These are phyloP conservation scores for Tricladium varicosporioides DNA, from an alignment of 2,329 filamentous ascomycete species.

Conservation along the genomic window DNA sequence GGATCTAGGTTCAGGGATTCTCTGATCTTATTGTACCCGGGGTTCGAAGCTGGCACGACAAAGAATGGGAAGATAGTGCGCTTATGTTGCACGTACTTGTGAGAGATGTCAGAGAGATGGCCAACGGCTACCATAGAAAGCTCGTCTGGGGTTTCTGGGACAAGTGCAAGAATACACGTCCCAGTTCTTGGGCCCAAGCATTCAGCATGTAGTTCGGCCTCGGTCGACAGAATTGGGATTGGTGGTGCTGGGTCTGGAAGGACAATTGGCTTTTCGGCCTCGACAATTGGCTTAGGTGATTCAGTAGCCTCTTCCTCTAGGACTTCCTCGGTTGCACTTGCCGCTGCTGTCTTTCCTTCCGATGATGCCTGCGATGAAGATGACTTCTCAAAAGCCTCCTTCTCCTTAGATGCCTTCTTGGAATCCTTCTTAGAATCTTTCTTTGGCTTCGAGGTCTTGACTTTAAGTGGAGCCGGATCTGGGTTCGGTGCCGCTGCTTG, in stretches of 20 bases:
- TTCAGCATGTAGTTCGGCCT: slow-evolving; percentile 62
- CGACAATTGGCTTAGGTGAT: slow-evolving; percentile 39
- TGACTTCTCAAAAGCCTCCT: slow-evolving; percentile 48
- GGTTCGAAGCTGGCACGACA: slow-evolving; percentile 63
- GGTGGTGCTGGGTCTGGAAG: slow-evolving; percentile 56
- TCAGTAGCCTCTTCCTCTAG: slow-evolving; percentile 51
- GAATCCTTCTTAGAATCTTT: slow-evolving; percentile 11
- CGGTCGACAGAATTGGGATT: slow-evolving; percentile 63
- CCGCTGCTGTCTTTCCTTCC: slow-evolving; percentile 45
- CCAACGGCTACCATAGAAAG: slow-evolving; percentile 50
- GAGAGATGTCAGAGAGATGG: slow-evolving; percentile 69
- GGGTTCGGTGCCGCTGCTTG: slow-evolving; percentile 78
- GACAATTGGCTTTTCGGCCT: slow-evolving; percentile 40
- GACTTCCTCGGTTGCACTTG: slow-evolving; percentile 48
- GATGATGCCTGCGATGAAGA: slow-evolving; percentile 50
- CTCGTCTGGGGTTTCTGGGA: slow-evolving; percentile 46
- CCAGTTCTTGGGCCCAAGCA: slow-evolving; percentile 75
- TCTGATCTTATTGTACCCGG: slow-evolving; percentile 53
- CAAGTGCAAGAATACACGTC: slow-evolving; percentile 79
- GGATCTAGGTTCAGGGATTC: slow-evolving; percentile 60
- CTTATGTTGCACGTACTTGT: slow-evolving; percentile 67
- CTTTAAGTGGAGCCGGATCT: slow-evolving; percentile 57
- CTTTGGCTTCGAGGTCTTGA: slow-evolving; percentile 44
- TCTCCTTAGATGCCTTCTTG: slow-evolving; percentile 39
- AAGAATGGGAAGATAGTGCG: slow-evolving; percentile 81